Evolutionary conservation across 805 yeast genomes (phyloP).

Genomic region (Ogataea degrootiae): DNA sequence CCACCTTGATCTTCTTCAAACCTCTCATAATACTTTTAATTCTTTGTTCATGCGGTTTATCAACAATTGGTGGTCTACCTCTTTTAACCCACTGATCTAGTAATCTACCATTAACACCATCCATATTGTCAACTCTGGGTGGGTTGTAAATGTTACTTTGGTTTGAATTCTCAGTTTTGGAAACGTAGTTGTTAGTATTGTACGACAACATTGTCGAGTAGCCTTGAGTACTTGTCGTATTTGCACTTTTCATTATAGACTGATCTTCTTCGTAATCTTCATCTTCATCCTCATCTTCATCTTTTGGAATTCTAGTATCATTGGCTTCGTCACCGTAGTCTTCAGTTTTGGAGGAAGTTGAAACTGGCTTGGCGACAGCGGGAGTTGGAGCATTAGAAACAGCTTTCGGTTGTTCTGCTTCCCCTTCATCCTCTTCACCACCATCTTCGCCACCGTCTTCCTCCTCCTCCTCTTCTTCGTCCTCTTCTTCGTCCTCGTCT

Average conservation of each 20-base stretch:
- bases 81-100: constrained; percentile 55
- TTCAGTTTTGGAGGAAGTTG: constrained; percentile 1
- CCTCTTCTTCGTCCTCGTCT: constrained; percentile 15
- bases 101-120: constrained; percentile 21
- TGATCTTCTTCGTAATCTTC: constrained; percentile 13
- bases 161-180: constrained; percentile 24
- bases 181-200: constrained; percentile 21
- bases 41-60: constrained; percentile 86
- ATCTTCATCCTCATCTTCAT: constrained; percentile 17
- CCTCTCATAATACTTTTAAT: constrained; percentile 82
- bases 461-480: background rate
- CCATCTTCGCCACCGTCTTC: background rate
- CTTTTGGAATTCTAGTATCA: constrained; percentile 18
- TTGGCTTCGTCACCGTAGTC: constrained; percentile 15
- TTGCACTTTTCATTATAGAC: background rate
- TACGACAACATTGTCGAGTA: background rate
- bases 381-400: background rate
- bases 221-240: background rate
- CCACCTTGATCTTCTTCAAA: constrained; percentile 63
- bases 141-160: constrained; percentile 25
- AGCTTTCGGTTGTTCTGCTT: background rate
- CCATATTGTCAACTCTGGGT: constrained; percentile 19
- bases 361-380: background rate
- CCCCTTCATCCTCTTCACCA: background rate
- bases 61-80: constrained; percentile 89